phyloP scores from a whole-genome alignment of 495 filamentous ascomycete species.

The Trichoderma parareesei region DNA sequence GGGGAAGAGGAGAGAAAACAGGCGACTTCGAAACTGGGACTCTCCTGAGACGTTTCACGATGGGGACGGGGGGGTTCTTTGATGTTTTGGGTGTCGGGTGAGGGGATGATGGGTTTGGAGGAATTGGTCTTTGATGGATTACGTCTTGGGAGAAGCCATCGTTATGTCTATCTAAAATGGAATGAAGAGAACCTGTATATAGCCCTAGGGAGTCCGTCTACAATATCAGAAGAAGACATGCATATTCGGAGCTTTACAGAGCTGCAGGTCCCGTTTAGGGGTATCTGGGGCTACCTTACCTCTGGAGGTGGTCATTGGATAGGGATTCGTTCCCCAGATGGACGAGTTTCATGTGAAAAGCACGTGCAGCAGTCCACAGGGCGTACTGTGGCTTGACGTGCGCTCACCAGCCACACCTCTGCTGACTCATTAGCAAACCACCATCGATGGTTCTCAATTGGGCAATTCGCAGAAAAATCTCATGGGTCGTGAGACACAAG shows the following conservation, averaged over 20 bases:
- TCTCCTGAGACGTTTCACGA: conserved; percentile 9
- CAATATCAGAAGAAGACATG: no score
- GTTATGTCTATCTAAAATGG: no score
- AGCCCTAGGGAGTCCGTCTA: no score
- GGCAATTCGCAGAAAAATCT: conserved; percentile 12
- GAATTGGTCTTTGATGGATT: neutral
- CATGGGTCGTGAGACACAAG: conserved; percentile 2
- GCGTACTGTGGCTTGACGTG: neutral
- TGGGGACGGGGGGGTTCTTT: neutral
- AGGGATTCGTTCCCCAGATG: no score
- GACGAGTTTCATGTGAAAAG: no score
- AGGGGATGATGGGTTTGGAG: neutral
- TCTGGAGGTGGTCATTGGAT: no score
- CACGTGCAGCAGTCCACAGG: no score
- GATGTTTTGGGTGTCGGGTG: neutral
- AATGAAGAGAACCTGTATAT: no score
- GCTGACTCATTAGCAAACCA: neutral
- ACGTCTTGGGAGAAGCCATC: no score
- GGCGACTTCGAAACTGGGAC: neutral
- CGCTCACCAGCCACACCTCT: neutral
- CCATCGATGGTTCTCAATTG: neutral
- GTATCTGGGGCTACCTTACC: neutral
- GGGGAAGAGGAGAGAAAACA: neutral
- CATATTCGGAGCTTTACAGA: neutral
- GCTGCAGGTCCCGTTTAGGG: neutral